Evolutionary conservation across 306 rosid genomes (phyloP), one percentile per base, ranked within the genome.

Genomic region (Myrica gale): DNA sequence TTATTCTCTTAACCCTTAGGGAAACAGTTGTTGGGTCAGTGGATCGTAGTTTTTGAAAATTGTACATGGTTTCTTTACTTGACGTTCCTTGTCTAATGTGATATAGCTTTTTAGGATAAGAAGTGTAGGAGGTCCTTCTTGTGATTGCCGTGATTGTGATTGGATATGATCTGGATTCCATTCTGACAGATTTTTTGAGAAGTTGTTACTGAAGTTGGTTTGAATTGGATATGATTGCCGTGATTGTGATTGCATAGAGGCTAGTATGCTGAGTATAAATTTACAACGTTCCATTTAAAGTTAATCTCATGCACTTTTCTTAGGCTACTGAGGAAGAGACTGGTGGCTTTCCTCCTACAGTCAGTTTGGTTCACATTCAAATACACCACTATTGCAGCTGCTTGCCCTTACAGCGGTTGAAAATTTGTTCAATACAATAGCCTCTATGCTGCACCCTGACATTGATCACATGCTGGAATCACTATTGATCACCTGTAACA

Each of bases 321-420:
- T 15, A 41, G 69, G 68, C 45, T 61, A 61, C 45, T 61, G 69
- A 37, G 39, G 69, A 63, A 63, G 69, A 63, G 10, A 63, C 20
- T 39, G 69, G 20, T 37, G 69, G 19, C 16, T 63, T 39, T 63
- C 4, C 70, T 16, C 13, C 70, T 65, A 4, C 42, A 1, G 20
- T 65, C 23, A 16, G 41, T 5, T 37, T 16, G 39, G 8, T 63
- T 63, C 9, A 39, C 45, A 43, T 41, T 5, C 21, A 65, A 41
- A n/a, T 16, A 17, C 15, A 60, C n/a, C 15, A 15, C n/a, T 39
- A 42, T 65, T 11, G 21, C 11, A 41, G 70, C 48, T 41, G 13
- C 70, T 39, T 16, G 32, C 41, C 16, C 8, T 9, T 23, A 1
- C 4, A 32, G 26, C 50, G 5, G 17, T 48, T 23, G 39, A 60